Conservation (phyloP, 73 alveolate genomes). For the Paramecium caudatum region DNA sequence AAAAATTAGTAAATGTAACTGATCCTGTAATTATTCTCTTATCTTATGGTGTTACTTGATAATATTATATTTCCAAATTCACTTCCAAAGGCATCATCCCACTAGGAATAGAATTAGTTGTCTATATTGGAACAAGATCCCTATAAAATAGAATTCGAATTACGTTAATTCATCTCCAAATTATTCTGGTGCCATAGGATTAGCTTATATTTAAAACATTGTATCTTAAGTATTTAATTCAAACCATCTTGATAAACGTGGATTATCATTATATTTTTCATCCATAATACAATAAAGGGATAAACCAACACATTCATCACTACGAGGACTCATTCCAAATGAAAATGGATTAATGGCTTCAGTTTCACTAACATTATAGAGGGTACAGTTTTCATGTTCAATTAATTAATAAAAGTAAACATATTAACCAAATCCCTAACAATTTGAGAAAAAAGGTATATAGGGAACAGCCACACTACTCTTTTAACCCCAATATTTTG, state of each 20-base stretch:
- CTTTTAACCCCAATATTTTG: conserved; percentile 46
- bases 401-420: conserved; percentile 38
- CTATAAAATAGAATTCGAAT: neutral
- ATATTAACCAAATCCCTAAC: conserved; percentile 62
- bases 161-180: no score
- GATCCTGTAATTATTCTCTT: conserved; percentile 55
- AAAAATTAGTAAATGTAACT: conserved; percentile 31
- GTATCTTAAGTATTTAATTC: neutral
- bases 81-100: conserved; percentile 66
- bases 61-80: neutral
- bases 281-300: conserved; percentile 27
- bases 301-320: conserved; percentile 44
- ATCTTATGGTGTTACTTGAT: neutral
- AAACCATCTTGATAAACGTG: conserved; percentile 40
- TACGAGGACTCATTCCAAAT: conserved; percentile 16
- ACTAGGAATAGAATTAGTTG: conserved; percentile 29
- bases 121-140: neutral
- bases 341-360: conserved; percentile 51
- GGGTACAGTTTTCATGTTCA: conserved; percentile 3
- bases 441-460: conserved; percentile 39
- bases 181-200: conserved; percentile 47
- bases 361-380: neutral
- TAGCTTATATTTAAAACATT: neutral
- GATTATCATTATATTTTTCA: conserved; percentile 46
- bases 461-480: neutral